These are phyloP conservation scores for Rhipidocladum racemiflorum DNA, from an alignment of 176 grass and related monocot genomes.

Conservation along the genomic window DNA sequence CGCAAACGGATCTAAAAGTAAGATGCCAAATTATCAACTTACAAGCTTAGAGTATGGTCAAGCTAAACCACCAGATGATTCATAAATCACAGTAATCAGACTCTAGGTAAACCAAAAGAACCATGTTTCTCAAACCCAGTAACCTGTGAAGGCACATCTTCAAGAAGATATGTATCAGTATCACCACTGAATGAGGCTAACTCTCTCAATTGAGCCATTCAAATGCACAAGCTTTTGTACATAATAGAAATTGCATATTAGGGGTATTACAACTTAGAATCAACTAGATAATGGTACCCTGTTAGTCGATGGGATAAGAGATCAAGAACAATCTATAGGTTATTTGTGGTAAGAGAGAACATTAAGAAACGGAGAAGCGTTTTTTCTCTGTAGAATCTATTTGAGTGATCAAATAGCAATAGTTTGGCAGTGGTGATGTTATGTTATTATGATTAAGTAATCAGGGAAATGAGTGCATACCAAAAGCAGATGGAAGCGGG, in stretches of 20 bases:
- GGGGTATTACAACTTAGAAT: neutral
- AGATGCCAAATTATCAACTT: neutral
- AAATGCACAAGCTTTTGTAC: neutral
- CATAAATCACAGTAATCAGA: neutral
- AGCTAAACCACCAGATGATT: neutral
- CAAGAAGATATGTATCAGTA: neutral
- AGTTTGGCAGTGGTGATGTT: neutral
- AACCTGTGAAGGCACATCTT: neutral
- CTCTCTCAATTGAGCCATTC: neutral
- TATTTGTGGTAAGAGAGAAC: neutral
- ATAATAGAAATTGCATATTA: neutral
- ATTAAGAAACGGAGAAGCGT: neutral
- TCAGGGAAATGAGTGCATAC: slow-evolving; percentile 25
- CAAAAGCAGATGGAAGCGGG: slow-evolving; percentile 57
- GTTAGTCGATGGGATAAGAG: neutral
- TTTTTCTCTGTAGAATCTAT: neutral
- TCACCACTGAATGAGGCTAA: neutral
- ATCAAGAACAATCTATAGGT: neutral
- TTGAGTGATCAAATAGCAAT: neutral
- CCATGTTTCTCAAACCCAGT: neutral
- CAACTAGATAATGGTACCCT: neutral
- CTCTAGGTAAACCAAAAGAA: neutral
- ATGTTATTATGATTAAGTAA: neutral
- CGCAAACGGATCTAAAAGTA: slow-evolving; percentile 50
- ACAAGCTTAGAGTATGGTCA: neutral